Conservation (phyloP, 108 stramenopile genomes). For the Nannochloropsis gaditana region DNA sequence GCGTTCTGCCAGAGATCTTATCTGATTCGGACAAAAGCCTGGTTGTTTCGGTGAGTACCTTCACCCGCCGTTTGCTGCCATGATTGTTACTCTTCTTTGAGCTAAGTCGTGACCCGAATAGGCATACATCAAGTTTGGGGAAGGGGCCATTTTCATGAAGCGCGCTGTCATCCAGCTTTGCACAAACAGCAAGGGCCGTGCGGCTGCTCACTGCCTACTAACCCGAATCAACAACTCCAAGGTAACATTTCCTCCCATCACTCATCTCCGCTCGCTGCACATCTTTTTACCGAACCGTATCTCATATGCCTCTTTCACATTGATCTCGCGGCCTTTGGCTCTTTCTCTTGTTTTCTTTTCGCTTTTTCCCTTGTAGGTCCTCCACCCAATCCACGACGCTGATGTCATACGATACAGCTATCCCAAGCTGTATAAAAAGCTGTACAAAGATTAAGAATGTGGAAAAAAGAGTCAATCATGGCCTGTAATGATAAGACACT, state of each 20-base stretch:
- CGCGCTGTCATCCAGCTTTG: not conserved
- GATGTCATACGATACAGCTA: not conserved
- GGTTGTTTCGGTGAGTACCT: not conserved
- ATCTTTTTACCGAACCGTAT: not conserved
- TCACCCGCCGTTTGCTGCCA: not conserved
- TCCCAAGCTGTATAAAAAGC: constrained; percentile 13
- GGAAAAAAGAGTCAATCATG: not conserved
- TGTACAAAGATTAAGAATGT: not conserved
- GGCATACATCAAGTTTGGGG: not conserved
- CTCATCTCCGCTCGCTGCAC: not conserved
- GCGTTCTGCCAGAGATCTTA: not conserved
- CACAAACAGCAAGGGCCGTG: not conserved
- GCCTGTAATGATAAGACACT: no score
- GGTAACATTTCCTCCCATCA: not conserved
- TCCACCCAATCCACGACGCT: constrained; percentile 1
- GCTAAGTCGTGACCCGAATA: not conserved
- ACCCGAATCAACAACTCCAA: not conserved
- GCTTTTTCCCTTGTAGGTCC: not conserved
- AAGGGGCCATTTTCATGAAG: not conserved
- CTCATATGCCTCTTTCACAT: not conserved
- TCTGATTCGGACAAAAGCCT: not conserved
- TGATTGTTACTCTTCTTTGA: not conserved
- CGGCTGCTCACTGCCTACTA: not conserved
- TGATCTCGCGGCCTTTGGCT: not conserved
- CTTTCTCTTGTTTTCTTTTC: not conserved